Base-by-base conservation (phyloP, 108 stramenopile species). In the Cylindrotheca closterium region DNA sequence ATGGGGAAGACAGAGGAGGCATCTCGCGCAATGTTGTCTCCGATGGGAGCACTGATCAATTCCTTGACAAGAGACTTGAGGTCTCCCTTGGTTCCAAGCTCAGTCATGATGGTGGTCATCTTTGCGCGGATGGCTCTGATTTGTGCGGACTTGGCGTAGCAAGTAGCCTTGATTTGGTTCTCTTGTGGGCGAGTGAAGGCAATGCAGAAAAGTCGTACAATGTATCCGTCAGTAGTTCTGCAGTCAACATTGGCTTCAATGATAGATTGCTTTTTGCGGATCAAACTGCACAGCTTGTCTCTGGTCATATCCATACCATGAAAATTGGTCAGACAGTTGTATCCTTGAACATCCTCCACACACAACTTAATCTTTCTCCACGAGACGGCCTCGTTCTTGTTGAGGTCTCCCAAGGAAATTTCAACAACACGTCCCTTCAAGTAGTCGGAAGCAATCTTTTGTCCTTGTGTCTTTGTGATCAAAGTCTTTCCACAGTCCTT, bases 301-400 rank as follows among this genome's bases (percentile, higher is more conserved):
- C 98, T 95, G 76, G 99, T 99, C 93, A 99, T 94, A 83, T 96
- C 96, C 97, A 99, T 97, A 26, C 99, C 99, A 77, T 99, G 97
- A 81, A 99, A 99, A 87, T 98, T 99, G 67, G 96, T 81, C 46
- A 99, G 86, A 58, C 92, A 96, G 79, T 97, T 96, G 83, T 86
- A 95, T 68, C 99, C 99, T 88, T 99, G 97, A 30, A 99, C 96
- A 76, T 99, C 99, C 85, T 99, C 99, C 62, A 89, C 76, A 65
- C 97, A 95, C 51, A 99, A 90, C 83, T 96, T 95, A 65, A 99
- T 85, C 80, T 99, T 99, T 55, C 98, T 86, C 87, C 87, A 98
- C n/a, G 85, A 81, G 73, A 94, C 71, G 50, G 89, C 81, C 80
- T 98, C 98, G 70, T 98, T 96, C 74, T 91, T 81, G 63, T 99